Percentiles rank a stretch among this genome's conserved stretches.
phyloP scores from a whole-genome alignment of 2,329 filamentous ascomycete genomes.

The Talaromyces pinophilus region DNA sequence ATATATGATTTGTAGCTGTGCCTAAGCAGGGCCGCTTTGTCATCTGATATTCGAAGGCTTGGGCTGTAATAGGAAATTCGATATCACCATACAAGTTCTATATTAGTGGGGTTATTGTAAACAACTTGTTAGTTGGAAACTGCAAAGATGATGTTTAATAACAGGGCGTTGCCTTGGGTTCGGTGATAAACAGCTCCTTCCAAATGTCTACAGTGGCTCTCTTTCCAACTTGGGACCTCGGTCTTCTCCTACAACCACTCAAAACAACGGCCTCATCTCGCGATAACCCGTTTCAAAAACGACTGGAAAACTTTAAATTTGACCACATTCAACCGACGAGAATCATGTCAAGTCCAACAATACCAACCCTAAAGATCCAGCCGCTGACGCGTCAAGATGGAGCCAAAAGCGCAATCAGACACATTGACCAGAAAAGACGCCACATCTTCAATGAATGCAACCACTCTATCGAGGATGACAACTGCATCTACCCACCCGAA shows the following conservation, averaged over 20 bases:
- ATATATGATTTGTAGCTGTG: neutral
- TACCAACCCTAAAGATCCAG: neutral
- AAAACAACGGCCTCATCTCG: neutral
- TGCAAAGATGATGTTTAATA: neutral
- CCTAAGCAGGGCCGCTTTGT: neutral
- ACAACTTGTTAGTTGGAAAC: too few relatives aligned
- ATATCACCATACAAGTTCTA: neutral
- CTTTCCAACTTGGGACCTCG: neutral
- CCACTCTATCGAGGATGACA: conserved; percentile 16
- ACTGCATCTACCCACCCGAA: conserved; percentile 19
- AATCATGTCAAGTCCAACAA: neutral
- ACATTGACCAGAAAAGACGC: neutral
- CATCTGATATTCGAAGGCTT: neutral
- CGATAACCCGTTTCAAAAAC: neutral
- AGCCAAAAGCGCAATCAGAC: neutral
- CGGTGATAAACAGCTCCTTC: neutral
- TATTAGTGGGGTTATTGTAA: neutral
- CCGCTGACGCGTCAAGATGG: neutral
- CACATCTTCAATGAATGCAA: conserved; percentile 16
- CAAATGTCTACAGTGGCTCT: neutral
- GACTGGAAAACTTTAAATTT: neutral
- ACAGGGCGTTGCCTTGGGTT: neutral
- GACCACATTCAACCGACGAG: neutral
- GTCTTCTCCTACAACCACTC: neutral
- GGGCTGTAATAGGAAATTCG: neutral